phyloP scores from a whole-genome alignment of 2,329 filamentous ascomycete species.

The Scedosporium boydii region DNA sequence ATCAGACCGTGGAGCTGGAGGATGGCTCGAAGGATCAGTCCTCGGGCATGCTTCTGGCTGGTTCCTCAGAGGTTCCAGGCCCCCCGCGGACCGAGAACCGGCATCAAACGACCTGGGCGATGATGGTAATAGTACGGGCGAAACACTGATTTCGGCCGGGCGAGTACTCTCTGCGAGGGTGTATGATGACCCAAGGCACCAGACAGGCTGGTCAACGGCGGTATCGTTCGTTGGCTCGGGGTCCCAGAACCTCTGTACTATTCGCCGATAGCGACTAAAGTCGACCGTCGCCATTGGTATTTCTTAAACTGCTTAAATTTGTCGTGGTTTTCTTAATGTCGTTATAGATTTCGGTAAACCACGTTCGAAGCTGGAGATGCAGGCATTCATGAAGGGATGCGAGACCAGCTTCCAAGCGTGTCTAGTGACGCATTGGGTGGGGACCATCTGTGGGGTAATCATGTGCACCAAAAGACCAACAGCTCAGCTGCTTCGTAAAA shows the following conservation, averaged over 20 bases:
- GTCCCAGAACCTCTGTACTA: constrained; percentile 90
- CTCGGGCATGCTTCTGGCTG: not conserved
- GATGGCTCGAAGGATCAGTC: not conserved
- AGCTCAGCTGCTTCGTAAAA: not conserved
- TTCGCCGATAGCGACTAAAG: constrained; percentile 64
- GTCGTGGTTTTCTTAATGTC: too few relatives aligned
- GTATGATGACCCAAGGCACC: constrained; percentile 62
- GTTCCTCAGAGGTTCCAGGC: not conserved
- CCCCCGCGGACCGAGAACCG: not conserved
- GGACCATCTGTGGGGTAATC: not conserved
- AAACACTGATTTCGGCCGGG: not conserved
- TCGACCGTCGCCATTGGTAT: constrained; percentile 48
- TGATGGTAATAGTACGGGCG: not conserved
- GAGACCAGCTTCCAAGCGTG: not conserved
- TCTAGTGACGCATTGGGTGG: not conserved
- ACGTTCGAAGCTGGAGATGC: too few relatives aligned
- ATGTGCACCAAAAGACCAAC: not conserved
- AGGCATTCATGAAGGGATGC: not conserved
- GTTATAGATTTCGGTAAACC: too few relatives aligned
- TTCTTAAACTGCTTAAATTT: not conserved
- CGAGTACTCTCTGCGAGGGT: constrained; percentile 20
- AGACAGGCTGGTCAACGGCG: constrained; percentile 58
- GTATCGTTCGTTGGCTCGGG: constrained; percentile 77
- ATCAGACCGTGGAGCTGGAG: not conserved
- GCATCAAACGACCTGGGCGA: not conserved